A percentile compares a stretch with the other conserved stretches of the same genome.
These are phyloP conservation scores for Spiraea crenata DNA, from an alignment of 331 rosid species.

Conservation along the genomic window DNA sequence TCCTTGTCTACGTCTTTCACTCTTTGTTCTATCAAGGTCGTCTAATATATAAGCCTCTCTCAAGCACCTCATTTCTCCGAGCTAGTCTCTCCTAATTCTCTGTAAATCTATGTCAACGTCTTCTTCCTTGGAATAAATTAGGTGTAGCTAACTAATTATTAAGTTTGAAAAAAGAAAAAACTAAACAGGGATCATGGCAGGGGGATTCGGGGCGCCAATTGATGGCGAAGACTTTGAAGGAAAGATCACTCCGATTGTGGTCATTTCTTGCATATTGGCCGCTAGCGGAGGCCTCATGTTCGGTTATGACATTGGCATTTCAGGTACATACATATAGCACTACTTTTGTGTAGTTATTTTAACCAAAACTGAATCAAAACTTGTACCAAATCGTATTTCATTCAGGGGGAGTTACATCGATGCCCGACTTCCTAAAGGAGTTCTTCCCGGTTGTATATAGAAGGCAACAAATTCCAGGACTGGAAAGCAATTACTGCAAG, in stretches of 20 bases:
- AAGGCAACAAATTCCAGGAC: slow-evolving; percentile 15
- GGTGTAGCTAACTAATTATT: not conserved
- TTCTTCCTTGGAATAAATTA: not conserved
- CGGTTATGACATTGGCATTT: slow-evolving; percentile 36
- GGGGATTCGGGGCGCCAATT: not conserved
- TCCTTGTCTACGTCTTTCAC: not conserved
- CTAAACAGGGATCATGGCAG: slow-evolving; percentile 1
- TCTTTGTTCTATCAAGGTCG: not conserved
- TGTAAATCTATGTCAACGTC: not conserved
- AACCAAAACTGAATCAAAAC: too few relatives aligned
- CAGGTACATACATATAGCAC: slow-evolving; percentile 10
- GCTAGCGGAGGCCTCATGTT: slow-evolving; percentile 34
- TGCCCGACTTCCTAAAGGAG: slow-evolving; percentile 43
- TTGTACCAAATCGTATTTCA: too few relatives aligned
- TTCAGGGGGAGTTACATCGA: slow-evolving; percentile 72
- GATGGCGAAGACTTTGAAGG: slow-evolving; percentile 18
- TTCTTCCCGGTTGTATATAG: slow-evolving; percentile 50
- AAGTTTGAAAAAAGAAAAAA: not conserved
- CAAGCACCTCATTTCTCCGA: not conserved
- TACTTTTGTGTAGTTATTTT: too few relatives aligned
- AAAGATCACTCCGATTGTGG: slow-evolving; percentile 27
- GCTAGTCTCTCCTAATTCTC: not conserved
- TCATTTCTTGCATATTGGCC: slow-evolving; percentile 27
- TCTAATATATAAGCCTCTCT: not conserved
- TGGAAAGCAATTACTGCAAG: slow-evolving; percentile 71